Evolutionary conservation across 192 early-diverging fungal species (phyloP).

Genomic region (Chytriomyces sp.): DNA sequence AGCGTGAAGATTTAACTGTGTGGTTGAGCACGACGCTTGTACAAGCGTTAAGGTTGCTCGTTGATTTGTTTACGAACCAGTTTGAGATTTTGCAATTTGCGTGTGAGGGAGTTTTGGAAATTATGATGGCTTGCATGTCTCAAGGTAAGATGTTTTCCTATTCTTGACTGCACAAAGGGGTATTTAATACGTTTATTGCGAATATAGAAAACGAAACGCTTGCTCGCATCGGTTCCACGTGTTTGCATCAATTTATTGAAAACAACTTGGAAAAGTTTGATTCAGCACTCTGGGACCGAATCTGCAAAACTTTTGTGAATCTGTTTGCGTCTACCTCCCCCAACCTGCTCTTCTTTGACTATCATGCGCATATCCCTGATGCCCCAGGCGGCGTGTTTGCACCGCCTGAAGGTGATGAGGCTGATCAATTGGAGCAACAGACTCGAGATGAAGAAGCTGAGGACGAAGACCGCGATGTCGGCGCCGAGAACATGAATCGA

Average conservation of each 20-base stretch:
- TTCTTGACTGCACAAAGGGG: background rate
- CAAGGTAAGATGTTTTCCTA: constrained; percentile 63
- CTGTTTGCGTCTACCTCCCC: constrained; percentile 84
- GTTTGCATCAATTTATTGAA: constrained; percentile 87
- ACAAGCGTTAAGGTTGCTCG: constrained; percentile 84
- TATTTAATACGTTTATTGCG: constrained; percentile 26
- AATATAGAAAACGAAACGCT: constrained; percentile 80
- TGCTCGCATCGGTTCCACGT: constrained; percentile 87
- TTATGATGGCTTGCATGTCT: constrained; percentile 82
- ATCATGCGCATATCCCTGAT: constrained; percentile 30
- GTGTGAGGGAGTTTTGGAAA: constrained; percentile 77
- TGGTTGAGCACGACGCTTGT: constrained; percentile 96
- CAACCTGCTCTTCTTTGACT: constrained; percentile 68
- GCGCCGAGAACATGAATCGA: constrained; percentile 18
- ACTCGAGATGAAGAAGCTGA: background rate
- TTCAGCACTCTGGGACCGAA: constrained; percentile 69
- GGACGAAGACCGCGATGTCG: constrained; percentile 13
- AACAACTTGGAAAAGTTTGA: constrained; percentile 75
- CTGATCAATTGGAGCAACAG: background rate
- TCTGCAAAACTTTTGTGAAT: constrained; percentile 69
- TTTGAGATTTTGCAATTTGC: constrained; percentile 73
- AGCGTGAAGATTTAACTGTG: constrained; percentile 85
- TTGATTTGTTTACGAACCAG: constrained; percentile 81
- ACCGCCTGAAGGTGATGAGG: constrained; percentile 37
- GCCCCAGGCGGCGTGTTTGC: constrained; percentile 31